These are phyloP conservation scores for Senna siamea DNA, from an alignment of 306 rosid genomes.

Conservation along the genomic window DNA sequence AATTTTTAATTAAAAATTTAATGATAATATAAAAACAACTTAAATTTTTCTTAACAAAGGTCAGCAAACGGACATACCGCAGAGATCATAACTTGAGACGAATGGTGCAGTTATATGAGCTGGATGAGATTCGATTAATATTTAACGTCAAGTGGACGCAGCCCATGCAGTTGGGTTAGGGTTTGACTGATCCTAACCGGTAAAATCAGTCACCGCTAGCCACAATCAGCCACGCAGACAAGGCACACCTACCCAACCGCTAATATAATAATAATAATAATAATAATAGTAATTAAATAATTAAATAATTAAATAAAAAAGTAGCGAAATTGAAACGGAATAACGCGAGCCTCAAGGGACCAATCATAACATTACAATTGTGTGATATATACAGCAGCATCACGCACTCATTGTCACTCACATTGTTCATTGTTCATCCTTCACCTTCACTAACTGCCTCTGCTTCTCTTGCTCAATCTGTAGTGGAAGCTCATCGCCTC, in stretches of 20 bases:
- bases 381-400: not conserved
- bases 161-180: not conserved
- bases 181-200: not conserved
- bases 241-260: not conserved
- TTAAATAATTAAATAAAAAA: too few species aligned
- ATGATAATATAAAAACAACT: too few species aligned
- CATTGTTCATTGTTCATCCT: not conserved
- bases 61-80: not conserved
- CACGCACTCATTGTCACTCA: not conserved
- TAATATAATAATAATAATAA: not conserved
- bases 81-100: not conserved
- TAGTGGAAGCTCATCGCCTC: not conserved
- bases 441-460: not conserved
- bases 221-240: not conserved
- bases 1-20: too few species aligned
- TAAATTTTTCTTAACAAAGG: too few species aligned
- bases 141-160: not conserved
- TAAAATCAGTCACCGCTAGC: not conserved
- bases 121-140: not conserved
- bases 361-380: not conserved
- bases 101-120: not conserved
- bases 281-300: not conserved
- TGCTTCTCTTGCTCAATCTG: not conserved
- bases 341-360: slow-evolving; percentile 5
- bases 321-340: not conserved